A percentile compares a stretch with the other conserved stretches of the same genome.
Conservation (phyloP, 371 early-diverging fungal genomes). For the Mucor sp. region DNA sequence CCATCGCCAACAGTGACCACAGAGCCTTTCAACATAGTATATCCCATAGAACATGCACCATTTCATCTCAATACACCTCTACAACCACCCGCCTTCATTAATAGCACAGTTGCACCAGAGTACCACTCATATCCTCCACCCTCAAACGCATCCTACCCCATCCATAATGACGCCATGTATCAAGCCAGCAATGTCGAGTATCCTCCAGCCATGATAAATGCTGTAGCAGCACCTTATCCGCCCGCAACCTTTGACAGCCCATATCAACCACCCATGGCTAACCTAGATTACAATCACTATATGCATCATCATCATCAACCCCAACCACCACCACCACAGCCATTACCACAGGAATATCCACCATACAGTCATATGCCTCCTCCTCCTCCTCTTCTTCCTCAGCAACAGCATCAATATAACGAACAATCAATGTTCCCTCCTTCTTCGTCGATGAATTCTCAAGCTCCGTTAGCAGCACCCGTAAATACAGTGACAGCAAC, state of each 20-base stretch:
- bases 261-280: neutral
- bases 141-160: slow-evolving; percentile 1
- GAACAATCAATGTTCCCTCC: neutral
- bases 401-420: neutral
- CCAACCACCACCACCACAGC: neutral
- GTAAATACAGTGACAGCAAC: neutral
- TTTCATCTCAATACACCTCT: slow-evolving; percentile 9
- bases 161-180: neutral
- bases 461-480: neutral
- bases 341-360: neutral
- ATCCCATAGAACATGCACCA: slow-evolving; percentile 4
- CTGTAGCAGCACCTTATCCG: neutral
- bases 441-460: neutral
- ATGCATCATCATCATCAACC: neutral
- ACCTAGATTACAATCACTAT: neutral
- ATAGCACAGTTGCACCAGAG: neutral
- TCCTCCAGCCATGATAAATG: slow-evolving; percentile 5
- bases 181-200: neutral
- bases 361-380: neutral
- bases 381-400: slow-evolving; percentile 1
- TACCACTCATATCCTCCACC: neutral
- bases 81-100: slow-evolving; percentile 5
- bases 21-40: slow-evolving; percentile 4
- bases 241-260: neutral
- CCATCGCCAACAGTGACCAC: slow-evolving; percentile 7